A percentile compares a stretch with the other conserved stretches of the same genome.
phyloP scores from a whole-genome alignment of 148 eudicot species.

The Polygonum aviculare region DNA sequence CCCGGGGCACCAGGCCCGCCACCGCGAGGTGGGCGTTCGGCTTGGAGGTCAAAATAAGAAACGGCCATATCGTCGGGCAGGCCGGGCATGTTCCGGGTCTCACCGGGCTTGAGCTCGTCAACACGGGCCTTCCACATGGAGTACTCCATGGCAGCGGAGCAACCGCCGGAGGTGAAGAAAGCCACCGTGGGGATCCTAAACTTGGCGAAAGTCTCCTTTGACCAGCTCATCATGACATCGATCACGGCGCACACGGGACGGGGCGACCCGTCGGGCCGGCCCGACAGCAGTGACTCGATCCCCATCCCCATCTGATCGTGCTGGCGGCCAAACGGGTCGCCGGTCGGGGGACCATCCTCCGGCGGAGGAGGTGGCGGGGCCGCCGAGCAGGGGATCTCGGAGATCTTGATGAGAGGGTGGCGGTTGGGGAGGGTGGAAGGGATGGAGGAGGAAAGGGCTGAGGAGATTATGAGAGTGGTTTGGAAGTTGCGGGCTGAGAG shows the following conservation, averaged over 20 bases:
- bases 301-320: conserved; percentile 25
- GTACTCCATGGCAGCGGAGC: conserved; percentile 47
- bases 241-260: conserved; percentile 40
- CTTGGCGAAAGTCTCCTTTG: conserved; percentile 29
- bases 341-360: conserved; percentile 9
- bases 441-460: conserved; percentile 39
- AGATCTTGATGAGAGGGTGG: conserved; percentile 26
- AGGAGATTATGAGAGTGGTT: conserved; percentile 33
- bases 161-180: conserved; percentile 57
- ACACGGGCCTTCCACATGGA: conserved; percentile 32
- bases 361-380: conserved; percentile 18
- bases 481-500: conserved; percentile 26
- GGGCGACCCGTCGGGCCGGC: conserved; percentile 10
- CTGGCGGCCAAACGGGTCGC: conserved; percentile 12
- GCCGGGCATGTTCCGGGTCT: conserved; percentile 34
- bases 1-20: conserved; percentile 8
- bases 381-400: conserved; percentile 19
- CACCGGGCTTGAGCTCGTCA: conserved; percentile 36
- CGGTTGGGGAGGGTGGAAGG: conserved; percentile 28
- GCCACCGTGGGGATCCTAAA: conserved; percentile 29
- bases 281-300: conserved; percentile 24
- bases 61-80: conserved; percentile 47
- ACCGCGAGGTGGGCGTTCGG: conserved; percentile 4
- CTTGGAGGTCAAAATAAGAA: conserved; percentile 29
- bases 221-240: conserved; percentile 70